phyloP scores from a whole-genome alignment of 495 filamentous ascomycete species.

The Aspergillus asperescens region DNA sequence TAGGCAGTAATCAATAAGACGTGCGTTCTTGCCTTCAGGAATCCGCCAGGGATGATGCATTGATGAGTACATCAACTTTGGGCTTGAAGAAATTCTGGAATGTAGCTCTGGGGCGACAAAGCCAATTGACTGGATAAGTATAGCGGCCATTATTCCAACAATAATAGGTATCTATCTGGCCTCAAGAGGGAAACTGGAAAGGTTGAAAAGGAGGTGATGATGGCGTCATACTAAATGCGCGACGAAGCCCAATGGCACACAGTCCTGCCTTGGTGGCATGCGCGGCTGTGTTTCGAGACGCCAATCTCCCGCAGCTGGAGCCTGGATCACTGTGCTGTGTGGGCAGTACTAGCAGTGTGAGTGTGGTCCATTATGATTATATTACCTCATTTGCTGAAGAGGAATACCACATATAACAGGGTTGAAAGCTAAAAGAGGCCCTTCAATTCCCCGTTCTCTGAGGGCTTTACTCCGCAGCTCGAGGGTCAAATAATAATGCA shows the following conservation, averaged over 20 bases:
- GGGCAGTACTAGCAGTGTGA: background rate
- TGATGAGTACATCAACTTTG: background rate
- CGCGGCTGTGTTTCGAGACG: conserved; percentile 24
- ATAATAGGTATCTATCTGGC: too few species aligned
- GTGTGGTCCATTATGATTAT: background rate
- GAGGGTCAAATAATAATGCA: background rate
- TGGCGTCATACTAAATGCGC: conserved; percentile 27
- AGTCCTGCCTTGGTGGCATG: conserved; percentile 23
- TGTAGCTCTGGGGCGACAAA: background rate
- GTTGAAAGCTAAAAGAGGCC: background rate
- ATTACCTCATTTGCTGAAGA: background rate
- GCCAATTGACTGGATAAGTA: background rate
- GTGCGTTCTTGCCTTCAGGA: too few species aligned
- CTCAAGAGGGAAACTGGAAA: background rate
- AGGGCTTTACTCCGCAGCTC: background rate
- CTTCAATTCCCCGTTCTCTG: background rate
- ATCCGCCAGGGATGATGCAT: background rate
- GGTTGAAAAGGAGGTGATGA: conserved; percentile 13
- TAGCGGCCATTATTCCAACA: background rate
- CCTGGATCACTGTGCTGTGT: background rate
- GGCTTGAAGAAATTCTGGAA: background rate
- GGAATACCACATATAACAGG: background rate
- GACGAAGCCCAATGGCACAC: conserved; percentile 25
- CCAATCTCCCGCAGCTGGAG: conserved; percentile 25
- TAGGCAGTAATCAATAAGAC: background rate